These are phyloP conservation scores for Myriosclerotinia curreyana DNA, from an alignment of 2,329 filamentous ascomycete genomes.

Conservation along the genomic window DNA sequence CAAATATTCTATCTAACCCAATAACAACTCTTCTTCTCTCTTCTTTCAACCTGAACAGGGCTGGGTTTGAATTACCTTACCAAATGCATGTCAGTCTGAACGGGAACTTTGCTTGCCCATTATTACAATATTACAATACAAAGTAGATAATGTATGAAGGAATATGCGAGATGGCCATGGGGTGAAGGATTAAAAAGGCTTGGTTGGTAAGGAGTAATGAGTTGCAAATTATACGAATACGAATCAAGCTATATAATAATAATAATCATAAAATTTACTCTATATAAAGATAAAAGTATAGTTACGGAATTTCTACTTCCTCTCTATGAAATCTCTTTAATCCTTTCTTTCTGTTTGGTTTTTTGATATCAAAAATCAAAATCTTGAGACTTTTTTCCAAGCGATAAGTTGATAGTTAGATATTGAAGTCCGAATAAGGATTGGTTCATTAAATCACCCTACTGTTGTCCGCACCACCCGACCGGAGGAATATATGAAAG, in stretches of 20 bases:
- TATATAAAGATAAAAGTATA: background rate
- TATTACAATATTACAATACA: too few relatives aligned
- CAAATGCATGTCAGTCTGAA: constrained; percentile 9
- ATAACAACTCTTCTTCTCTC: background rate
- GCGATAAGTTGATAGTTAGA: too few relatives aligned
- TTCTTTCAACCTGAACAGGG: too few relatives aligned
- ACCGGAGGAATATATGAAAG: constrained; percentile 13
- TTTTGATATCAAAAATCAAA: background rate
- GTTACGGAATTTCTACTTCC: background rate
- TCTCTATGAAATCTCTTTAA: background rate
- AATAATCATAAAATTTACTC: too few relatives aligned
- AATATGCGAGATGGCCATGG: constrained; percentile 15
- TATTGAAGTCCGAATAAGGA: background rate
- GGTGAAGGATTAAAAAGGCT: background rate
- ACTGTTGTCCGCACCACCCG: constrained; percentile 7
- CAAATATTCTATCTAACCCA: background rate
- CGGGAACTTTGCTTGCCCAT: background rate
- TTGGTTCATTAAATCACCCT: background rate
- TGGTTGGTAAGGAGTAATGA: too few relatives aligned
- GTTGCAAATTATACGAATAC: background rate
- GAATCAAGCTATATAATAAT: too few relatives aligned
- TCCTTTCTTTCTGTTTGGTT: too few relatives aligned
- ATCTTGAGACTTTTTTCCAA: too few relatives aligned
- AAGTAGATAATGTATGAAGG: constrained; percentile 14
- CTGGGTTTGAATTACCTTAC: constrained; percentile 5